Evolutionary conservation across 495 filamentous ascomycete genomes (phyloP).

Genomic region (Lophiostoma macrostomum): DNA sequence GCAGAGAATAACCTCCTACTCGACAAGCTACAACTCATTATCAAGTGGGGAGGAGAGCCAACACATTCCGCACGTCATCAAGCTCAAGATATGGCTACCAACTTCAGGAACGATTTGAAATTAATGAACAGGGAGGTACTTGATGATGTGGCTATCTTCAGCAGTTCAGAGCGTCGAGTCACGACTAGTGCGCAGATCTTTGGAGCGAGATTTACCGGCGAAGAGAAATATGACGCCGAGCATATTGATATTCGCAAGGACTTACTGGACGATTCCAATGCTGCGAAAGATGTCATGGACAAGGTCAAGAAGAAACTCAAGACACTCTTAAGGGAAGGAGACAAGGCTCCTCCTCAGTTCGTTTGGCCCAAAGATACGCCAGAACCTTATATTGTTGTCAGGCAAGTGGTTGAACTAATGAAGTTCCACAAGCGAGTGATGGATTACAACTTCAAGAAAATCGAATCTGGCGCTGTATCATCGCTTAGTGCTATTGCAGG

Average conservation of each 20-base stretch:
- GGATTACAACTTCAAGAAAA: conserved; percentile 81
- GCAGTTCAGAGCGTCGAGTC: conserved; percentile 89
- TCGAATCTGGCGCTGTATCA: conserved; percentile 59
- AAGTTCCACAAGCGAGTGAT: conserved; percentile 93
- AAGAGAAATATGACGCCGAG: conserved; percentile 78
- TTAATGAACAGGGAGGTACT: conserved; percentile 90
- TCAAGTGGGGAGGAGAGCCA: conserved; percentile 98
- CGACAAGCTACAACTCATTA: conserved; percentile 94
- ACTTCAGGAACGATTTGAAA: conserved; percentile 90
- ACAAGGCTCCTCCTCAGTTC: conserved; percentile 85
- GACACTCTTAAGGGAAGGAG: conserved; percentile 80
- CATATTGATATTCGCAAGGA: conserved; percentile 89
- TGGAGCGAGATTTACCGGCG: conserved; percentile 82
- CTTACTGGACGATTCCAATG: conserved; percentile 93
- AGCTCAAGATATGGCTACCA: conserved; percentile 86
- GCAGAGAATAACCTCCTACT: conserved; percentile 83
- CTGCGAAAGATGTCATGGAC: conserved; percentile 99
- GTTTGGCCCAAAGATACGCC: conserved; percentile 96
- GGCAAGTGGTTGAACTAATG: conserved; percentile 93
- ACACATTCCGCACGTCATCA: conserved; percentile 97
- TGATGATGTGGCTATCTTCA: conserved; percentile 87
- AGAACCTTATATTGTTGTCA: conserved; percentile 85
- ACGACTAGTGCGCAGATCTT: conserved; percentile 96
- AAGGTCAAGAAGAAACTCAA: conserved; percentile 99
- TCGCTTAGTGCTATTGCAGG: conserved; percentile 51